These are phyloP conservation scores for Ogataea naganishii DNA, from an alignment of 805 yeast species.

Conservation along the genomic window DNA sequence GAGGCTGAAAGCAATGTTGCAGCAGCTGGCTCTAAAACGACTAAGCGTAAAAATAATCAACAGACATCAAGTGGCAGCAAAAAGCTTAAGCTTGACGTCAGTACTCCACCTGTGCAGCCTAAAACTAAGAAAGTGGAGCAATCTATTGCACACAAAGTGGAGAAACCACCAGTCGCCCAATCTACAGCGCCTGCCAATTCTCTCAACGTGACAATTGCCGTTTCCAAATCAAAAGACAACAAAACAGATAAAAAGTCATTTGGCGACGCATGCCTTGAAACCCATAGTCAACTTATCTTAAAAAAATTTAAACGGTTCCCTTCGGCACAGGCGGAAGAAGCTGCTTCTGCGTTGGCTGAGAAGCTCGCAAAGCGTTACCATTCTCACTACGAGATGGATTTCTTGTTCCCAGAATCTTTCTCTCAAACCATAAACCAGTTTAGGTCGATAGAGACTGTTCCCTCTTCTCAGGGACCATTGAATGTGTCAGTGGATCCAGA, in stretches of 20 bases:
- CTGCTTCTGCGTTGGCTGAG: neutral
- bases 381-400: no score
- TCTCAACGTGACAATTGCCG: conserved; percentile 1
- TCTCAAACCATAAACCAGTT: no score
- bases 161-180: no score
- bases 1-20: neutral
- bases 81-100: neutral
- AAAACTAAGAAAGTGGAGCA: no score
- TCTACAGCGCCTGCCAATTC: neutral
- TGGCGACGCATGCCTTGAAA: conserved; percentile 4
- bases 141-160: no score
- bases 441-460: no score
- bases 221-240: conserved; percentile 2
- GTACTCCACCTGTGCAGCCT: no score
- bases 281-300: neutral
- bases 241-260: conserved; percentile 5
- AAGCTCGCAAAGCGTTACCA: no score
- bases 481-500: no score
- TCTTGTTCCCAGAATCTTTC: no score
- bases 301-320: neutral
- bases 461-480: no score
- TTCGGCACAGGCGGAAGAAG: neutral
- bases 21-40: neutral
- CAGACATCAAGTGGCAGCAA: neutral
- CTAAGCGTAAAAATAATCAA: neutral